Conservation (phyloP, 192 early-diverging fungal genomes). For the Podila verticillata region DNA sequence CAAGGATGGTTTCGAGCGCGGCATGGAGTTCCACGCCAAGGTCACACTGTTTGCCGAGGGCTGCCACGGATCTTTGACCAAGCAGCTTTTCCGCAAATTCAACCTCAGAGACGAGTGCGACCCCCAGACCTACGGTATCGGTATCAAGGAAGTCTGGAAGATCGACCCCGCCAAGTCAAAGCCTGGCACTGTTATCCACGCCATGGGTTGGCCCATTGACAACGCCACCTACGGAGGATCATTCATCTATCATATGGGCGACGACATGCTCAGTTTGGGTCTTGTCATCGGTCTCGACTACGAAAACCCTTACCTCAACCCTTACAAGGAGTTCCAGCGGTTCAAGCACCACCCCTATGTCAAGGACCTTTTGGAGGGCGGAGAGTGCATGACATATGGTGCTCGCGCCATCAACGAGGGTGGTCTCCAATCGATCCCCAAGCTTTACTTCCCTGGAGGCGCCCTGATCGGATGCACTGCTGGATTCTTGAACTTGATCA, state of each 20-base stretch:
- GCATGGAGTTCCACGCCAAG: conserved; percentile 79
- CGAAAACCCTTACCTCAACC: conserved; percentile 91
- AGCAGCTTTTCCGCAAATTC: conserved; percentile 88
- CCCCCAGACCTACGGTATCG: conserved; percentile 95
- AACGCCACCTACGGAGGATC: conserved; percentile 92
- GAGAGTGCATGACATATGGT: conserved; percentile 91
- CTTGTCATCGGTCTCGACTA: conserved; percentile 95
- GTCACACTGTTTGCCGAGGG: conserved; percentile 97
- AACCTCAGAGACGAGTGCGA: conserved; percentile 86
- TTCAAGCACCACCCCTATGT: conserved; percentile 95
- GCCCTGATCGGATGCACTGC: conserved; percentile 96
- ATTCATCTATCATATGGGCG: conserved; percentile 96
- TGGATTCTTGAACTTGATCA: conserved; percentile 96
- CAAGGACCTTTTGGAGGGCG: conserved; percentile 84
- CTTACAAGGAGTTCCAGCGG: conserved; percentile 98
- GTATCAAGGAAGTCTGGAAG: conserved; percentile 99
- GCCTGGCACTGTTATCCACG: conserved; percentile 85
- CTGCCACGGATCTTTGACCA: conserved; percentile 96
- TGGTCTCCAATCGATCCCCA: conserved; percentile 94
- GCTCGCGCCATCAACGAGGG: conserved; percentile 98
- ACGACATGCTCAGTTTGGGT: conserved; percentile 88
- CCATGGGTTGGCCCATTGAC: conserved; percentile 93
- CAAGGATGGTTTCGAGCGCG: conserved; percentile 78
- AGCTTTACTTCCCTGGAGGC: conserved; percentile 93
- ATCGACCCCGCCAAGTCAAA: conserved; percentile 84